phyloP scores from a whole-genome alignment of 2,329 filamentous ascomycete species.

The Endothia cerciana region DNA sequence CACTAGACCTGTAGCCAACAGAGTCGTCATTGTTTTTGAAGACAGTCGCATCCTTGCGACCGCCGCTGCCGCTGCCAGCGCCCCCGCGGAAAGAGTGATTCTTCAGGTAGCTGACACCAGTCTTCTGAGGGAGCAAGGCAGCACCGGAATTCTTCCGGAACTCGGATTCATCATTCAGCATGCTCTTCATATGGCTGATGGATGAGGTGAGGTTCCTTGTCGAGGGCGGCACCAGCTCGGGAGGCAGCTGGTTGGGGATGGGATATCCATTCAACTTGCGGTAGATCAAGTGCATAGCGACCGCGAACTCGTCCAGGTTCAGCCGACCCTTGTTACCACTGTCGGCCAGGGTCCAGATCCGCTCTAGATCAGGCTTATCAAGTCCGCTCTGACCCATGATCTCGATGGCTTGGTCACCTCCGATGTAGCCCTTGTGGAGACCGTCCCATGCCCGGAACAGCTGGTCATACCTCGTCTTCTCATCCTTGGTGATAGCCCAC shows the following conservation, averaged over 20 bases:
- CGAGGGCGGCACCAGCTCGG: conserved; percentile 92
- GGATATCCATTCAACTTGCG: conserved; percentile 95
- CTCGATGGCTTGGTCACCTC: conserved; percentile 90
- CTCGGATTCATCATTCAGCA: conserved; percentile 89
- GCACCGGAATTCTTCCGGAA: conserved; percentile 87
- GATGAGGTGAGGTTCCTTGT: conserved; percentile 92
- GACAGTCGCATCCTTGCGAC: conserved; percentile 91
- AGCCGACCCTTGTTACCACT: conserved; percentile 92
- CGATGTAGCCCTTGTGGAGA: conserved; percentile 88
- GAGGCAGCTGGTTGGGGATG: conserved; percentile 81
- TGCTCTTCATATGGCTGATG: conserved; percentile 87
- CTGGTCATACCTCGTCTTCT: conserved; percentile 95
- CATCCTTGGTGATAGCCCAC: conserved; percentile 98
- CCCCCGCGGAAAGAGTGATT: conserved; percentile 82
- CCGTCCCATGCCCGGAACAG: conserved; percentile 98
- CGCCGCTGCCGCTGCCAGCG: conserved; percentile 57
- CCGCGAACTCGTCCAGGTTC: conserved; percentile 95
- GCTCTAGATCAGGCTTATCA: conserved; percentile 86
- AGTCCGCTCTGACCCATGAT: conserved; percentile 96
- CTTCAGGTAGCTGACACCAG: conserved; percentile 97
- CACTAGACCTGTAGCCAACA: conserved; percentile 90
- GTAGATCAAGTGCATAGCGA: conserved; percentile 99
- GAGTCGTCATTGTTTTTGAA: conserved; percentile 97
- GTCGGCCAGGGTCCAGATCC: conserved; percentile 93
- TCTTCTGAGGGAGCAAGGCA: conserved; percentile 89